A percentile compares a stretch with the other conserved stretches of the same genome.
Evolutionary conservation across 208 protist genomes (phyloP).

Genomic region (Acanthamoeba lenticulata): DNA sequence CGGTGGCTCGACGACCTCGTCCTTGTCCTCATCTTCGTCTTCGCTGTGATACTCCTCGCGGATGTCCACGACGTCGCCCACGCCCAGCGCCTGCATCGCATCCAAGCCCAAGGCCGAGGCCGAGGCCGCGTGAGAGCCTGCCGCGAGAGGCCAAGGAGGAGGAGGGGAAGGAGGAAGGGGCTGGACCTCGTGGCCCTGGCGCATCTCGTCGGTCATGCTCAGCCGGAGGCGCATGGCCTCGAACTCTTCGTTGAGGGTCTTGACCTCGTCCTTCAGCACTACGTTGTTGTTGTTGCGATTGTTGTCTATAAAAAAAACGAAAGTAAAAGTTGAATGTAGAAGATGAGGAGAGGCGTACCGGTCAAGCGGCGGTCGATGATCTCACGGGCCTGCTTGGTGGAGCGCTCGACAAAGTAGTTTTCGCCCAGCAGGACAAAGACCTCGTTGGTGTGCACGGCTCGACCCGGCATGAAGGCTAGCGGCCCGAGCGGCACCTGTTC

Average conservation of each 20-base stretch:
- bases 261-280: conserved; percentile 55
- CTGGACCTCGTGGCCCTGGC: not conserved
- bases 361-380: conserved; percentile 68
- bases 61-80: conserved; percentile 59
- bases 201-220: conserved; percentile 25
- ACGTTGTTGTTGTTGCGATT: not conserved
- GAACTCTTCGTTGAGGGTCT: conserved; percentile 41
- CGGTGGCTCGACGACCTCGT: not conserved
- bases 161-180: not conserved
- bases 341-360: not conserved
- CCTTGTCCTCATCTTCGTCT: conserved; percentile 8
- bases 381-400: conserved; percentile 70
- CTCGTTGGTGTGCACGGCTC: conserved; percentile 79
- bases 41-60: conserved; percentile 52
- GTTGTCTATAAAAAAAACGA: too few species aligned
- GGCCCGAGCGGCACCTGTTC: conserved; percentile 76
- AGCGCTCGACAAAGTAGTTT: conserved; percentile 77
- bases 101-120: too few species aligned
- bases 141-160: too few species aligned
- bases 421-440: conserved; percentile 79
- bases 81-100: conserved; percentile 6
- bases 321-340: not conserved
- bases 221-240: conserved; percentile 12
- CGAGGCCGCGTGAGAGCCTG: too few species aligned
- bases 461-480: conserved; percentile 74